phyloP scores from a whole-genome alignment of 2,329 filamentous ascomycete species.

The Calonectria ilicicola region DNA sequence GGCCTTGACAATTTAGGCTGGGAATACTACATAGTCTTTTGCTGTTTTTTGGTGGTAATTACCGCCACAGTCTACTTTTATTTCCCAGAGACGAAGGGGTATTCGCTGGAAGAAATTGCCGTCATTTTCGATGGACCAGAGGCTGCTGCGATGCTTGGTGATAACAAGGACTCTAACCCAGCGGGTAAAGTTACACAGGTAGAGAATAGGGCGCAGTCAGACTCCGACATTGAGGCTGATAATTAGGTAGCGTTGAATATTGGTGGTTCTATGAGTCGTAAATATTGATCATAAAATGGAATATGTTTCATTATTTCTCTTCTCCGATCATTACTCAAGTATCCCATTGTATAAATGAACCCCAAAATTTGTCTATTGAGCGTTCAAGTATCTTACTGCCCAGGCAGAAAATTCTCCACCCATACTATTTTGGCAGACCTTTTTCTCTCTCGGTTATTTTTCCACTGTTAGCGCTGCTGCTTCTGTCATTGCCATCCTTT shows the following conservation, averaged over 20 bases:
- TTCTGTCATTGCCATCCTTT: too few species aligned
- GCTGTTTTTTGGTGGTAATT: conserved; percentile 13
- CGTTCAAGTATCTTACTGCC: too few species aligned
- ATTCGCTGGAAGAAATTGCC: conserved; percentile 20
- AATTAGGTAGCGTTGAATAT: neutral
- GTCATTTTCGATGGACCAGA: conserved; percentile 13
- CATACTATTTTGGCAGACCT: too few species aligned
- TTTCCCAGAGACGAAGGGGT: conserved; percentile 20
- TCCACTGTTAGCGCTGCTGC: too few species aligned
- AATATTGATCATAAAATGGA: neutral
- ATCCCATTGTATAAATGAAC: too few species aligned
- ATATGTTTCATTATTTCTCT: too few species aligned
- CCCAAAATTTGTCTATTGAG: too few species aligned
- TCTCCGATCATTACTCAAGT: too few species aligned
- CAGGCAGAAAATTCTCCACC: too few species aligned
- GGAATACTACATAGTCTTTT: conserved; percentile 33
- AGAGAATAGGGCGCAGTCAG: neutral
- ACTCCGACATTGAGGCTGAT: neutral
- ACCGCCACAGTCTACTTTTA: conserved; percentile 12
- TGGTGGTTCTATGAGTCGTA: neutral
- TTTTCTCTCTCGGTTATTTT: too few species aligned
- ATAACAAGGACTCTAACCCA: neutral
- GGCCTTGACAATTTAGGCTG: conserved; percentile 42
- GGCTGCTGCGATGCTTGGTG: neutral
- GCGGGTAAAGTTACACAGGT: neutral